Percentiles rank a stretch among this genome's conserved stretches.
These are phyloP conservation scores for Podila epicladia DNA, from an alignment of 192 early-diverging fungal species.

Conservation along the genomic window DNA sequence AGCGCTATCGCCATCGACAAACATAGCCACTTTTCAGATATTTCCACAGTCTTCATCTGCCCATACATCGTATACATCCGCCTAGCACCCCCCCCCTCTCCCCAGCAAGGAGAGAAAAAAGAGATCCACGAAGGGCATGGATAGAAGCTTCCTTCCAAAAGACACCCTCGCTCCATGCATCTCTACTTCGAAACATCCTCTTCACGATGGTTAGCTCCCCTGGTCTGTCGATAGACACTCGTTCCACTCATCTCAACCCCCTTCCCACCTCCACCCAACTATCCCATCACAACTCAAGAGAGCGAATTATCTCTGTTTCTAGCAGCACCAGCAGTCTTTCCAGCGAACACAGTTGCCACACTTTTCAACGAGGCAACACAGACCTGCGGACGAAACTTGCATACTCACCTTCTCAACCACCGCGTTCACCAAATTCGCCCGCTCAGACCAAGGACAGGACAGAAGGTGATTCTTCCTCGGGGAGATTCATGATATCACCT, in stretches of 20 bases:
- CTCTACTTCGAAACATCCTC: neutral
- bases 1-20: neutral
- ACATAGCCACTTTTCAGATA: neutral
- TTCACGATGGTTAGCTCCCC: neutral
- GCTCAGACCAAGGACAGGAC: neutral
- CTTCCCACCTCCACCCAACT: neutral
- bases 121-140: neutral
- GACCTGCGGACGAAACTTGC: neutral
- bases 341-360: neutral
- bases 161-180: neutral
- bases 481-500: neutral
- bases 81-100: neutral
- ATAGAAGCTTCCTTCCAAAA: too few relatives aligned
- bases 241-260: neutral
- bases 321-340: conserved; percentile 1
- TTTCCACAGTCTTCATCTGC: neutral
- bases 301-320: neutral
- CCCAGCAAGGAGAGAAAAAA: neutral
- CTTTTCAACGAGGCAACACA: neutral
- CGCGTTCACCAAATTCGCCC: neutral
- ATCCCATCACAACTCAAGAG: neutral
- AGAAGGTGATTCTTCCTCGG: neutral
- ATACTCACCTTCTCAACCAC: neutral
- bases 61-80: neutral
- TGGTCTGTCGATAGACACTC: conserved; percentile 3